Evolutionary conservation across 805 yeast genomes (phyloP), one percentile per base, ranked within the genome.

Genomic region (Saturnispora bothae): DNA sequence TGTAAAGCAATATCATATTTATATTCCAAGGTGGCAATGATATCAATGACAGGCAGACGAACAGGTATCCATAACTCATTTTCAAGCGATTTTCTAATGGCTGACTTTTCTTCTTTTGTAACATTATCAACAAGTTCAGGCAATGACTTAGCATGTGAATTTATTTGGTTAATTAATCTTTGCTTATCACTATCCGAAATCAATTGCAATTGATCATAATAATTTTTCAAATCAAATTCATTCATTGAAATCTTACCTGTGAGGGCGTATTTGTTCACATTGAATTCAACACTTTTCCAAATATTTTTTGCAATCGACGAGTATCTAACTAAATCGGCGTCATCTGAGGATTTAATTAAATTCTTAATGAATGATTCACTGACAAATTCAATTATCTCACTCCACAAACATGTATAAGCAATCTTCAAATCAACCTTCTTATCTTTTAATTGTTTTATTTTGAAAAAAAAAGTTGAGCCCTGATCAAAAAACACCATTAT

Each of bases 401-500:
- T 61, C 15, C 54, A 50, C 3, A 77, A 47, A 36, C 66, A 66
- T 22, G 72, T 59, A 48, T 72, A 78, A 5, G 52, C 48, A 21
- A 77, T 63, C 2, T 45, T 48, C 36, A 78, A 54, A 10, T 58
- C 59, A 36, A 76, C 57, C 10, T 57, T 48, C 27, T 69, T 73
- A 38, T 45, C 49, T 10, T 39, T 45, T 34, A 54, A 28, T 39
- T 52, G 33, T 27, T 57, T 51, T n/a, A 82, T 65, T 38, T 67
- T 64, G 57, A 72, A 83, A 41, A 79, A 73, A 33, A 67, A 70
- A 3, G 73, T 69, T 0, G 76, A 74, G 0, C 85, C 81, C 43
- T 82, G 88, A n/a, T 78, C 86, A 5, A 72, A 71, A 50, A 71
- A 74, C 0, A 83, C 78, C 16, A 80, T 57, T 7, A 72, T 40